phyloP scores from a whole-genome alignment of 805 yeast species.

The Candida awuae region DNA sequence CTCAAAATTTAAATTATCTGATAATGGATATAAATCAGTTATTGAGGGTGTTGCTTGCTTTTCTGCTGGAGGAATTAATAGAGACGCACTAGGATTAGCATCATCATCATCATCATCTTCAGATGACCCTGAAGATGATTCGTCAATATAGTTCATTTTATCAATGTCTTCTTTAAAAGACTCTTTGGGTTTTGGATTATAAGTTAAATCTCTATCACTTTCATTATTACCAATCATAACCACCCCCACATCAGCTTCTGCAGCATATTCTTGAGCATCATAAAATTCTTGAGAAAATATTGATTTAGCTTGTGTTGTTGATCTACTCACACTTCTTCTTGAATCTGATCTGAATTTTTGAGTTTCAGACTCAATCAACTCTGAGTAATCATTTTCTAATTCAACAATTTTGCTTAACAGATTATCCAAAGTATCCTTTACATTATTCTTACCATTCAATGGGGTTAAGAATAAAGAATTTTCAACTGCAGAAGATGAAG shows the following conservation, averaged over 20 bases:
- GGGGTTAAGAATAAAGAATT: background rate
- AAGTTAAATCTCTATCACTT: constrained; percentile 6
- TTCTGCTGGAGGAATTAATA: no score
- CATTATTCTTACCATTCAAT: background rate
- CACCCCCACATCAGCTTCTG: constrained; percentile 42
- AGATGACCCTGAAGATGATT: background rate
- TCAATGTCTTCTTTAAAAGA: constrained; percentile 8
- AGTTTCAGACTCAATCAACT: constrained; percentile 17
- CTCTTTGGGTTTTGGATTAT: background rate
- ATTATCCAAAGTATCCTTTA: background rate
- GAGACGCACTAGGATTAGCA: no score
- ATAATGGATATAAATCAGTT: constrained; percentile 43
- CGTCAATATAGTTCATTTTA: background rate
- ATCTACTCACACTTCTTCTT: constrained; percentile 19
- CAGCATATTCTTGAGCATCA: constrained; percentile 65
- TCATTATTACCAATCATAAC: constrained; percentile 37
- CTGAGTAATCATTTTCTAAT: constrained; percentile 20
- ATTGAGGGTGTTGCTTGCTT: no score
- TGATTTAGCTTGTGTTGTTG: constrained; percentile 26
- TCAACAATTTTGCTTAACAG: constrained; percentile 14
- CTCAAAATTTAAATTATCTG: constrained; percentile 34
- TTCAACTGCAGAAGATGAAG: background rate
- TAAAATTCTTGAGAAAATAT: constrained; percentile 45
- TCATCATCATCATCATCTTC: constrained; percentile 5
- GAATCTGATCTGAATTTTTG: constrained; percentile 17